Conservation (phyloP, 2,329 filamentous ascomycete species). For the Fusarium sp. region DNA sequence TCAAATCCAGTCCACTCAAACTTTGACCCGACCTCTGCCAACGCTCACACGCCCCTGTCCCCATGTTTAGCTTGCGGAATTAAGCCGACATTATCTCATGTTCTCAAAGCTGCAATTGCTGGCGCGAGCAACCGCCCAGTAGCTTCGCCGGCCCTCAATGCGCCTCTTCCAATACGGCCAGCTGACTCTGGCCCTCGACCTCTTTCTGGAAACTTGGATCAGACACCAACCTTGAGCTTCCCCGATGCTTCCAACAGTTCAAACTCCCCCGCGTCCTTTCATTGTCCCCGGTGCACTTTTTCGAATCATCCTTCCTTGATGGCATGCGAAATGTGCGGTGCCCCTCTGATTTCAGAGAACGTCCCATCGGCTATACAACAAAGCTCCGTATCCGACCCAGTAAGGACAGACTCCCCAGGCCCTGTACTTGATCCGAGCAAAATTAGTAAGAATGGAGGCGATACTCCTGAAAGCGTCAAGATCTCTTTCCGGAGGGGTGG, state of each 20-base stretch:
- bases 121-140: constrained; percentile 71
- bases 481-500: constrained; percentile 92
- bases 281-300: constrained; percentile 93
- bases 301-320: constrained; percentile 89
- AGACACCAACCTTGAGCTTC: constrained; percentile 4
- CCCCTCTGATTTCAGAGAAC: constrained; percentile 73
- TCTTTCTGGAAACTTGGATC: constrained; percentile 20
- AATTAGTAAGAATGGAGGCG: constrained; percentile 55
- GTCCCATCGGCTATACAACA: constrained; percentile 52
- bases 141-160: constrained; percentile 30
- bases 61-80: constrained; percentile 95
- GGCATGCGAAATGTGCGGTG: constrained; percentile 92
- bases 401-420: constrained; percentile 81
- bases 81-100: constrained; percentile 84
- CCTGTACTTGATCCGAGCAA: constrained; percentile 68
- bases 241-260: constrained; percentile 10
- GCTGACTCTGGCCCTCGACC: constrained; percentile 29
- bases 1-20: constrained; percentile 94
- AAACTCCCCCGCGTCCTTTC: constrained; percentile 59
- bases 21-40: constrained; percentile 88
- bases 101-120: constrained; percentile 88
- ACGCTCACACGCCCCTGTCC: constrained; percentile 81
- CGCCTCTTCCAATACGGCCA: constrained; percentile 52
- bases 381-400: constrained; percentile 54
- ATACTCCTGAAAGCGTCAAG: constrained; percentile 83